phyloP scores from a whole-genome alignment of 2,329 filamentous ascomycete genomes.

The Sarocladiaceae sp. region DNA sequence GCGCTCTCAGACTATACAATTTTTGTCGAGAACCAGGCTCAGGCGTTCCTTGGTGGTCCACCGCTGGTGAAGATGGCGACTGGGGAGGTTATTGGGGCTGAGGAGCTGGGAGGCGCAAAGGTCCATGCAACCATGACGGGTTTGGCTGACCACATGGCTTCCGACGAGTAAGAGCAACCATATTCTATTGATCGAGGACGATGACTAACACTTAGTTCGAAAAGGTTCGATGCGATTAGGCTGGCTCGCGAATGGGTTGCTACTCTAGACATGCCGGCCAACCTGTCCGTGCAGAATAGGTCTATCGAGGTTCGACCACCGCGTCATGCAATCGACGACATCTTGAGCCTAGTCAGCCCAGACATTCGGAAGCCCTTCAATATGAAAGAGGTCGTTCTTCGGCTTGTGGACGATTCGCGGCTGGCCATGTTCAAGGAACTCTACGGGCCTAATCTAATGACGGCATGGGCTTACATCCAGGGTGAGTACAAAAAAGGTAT shows the following conservation, averaged over 20 bases:
- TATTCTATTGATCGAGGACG: slow-evolving; percentile 14
- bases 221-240: slow-evolving; percentile 33
- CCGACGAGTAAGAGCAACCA: slow-evolving; percentile 25
- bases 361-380: slow-evolving; percentile 30
- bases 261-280: slow-evolving; percentile 21
- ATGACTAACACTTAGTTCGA: not conserved
- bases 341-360: slow-evolving; percentile 28
- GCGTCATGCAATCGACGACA: slow-evolving; percentile 29
- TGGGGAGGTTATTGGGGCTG: slow-evolving; percentile 35
- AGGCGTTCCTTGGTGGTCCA: slow-evolving; percentile 39
- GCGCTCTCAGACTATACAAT: slow-evolving; percentile 32
- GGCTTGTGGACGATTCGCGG: slow-evolving; percentile 36
- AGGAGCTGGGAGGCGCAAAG: slow-evolving; percentile 36
- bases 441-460: slow-evolving; percentile 33
- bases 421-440: slow-evolving; percentile 34
- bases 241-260: slow-evolving; percentile 18
- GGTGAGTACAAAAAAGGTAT: slow-evolving; percentile 15
- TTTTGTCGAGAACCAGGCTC: slow-evolving; percentile 31
- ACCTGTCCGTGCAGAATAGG: slow-evolving; percentile 13
- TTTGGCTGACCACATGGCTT: slow-evolving; percentile 37
- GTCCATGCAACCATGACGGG: slow-evolving; percentile 36
- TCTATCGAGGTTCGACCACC: slow-evolving; percentile 18
- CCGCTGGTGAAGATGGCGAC: slow-evolving; percentile 43
- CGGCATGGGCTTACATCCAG: slow-evolving; percentile 32
- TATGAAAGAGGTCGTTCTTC: slow-evolving; percentile 31